Percentiles rank a stretch among this genome's conserved stretches.
phyloP scores from a whole-genome alignment of 129 eudicot genomes.

The Saussurea involucrata region DNA sequence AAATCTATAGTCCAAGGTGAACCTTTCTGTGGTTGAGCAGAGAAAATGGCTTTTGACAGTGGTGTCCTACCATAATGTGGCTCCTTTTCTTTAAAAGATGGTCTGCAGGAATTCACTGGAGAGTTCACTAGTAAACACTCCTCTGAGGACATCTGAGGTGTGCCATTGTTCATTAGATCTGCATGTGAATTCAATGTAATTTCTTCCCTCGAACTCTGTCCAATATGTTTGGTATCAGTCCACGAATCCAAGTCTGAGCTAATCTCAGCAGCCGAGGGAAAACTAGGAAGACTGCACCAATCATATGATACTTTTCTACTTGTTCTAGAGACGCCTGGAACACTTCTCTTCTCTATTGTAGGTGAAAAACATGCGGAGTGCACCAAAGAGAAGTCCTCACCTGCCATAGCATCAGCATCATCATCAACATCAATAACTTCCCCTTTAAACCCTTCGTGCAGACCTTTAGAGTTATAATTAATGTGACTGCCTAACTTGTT shows the following conservation, averaged over 20 bases:
- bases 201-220: conserved; percentile 30
- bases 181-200: conserved; percentile 21
- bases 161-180: conserved; percentile 5
- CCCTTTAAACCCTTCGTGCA: conserved; percentile 40
- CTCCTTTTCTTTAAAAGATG: conserved; percentile 24
- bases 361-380: conserved; percentile 25
- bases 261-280: conserved; percentile 46
- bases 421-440: conserved; percentile 71
- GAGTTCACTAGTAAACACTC: conserved; percentile 26
- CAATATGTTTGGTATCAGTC: conserved; percentile 31
- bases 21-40: conserved; percentile 51
- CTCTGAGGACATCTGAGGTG: conserved; percentile 22
- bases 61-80: conserved; percentile 53
- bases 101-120: conserved; percentile 18
- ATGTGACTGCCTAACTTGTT: conserved; percentile 19
- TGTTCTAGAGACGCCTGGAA: conserved; percentile 13
- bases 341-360: conserved; percentile 17
- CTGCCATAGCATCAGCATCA: conserved; percentile 23
- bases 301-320: conserved; percentile 34
- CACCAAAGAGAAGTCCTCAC: conserved; percentile 25
- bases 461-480: conserved; percentile 17
- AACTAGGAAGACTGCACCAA: conserved; percentile 39
- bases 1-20: conserved; percentile 97
- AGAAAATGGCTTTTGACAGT: conserved; percentile 61
- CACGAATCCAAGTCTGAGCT: conserved; percentile 41